Evolutionary conservation across 257 asterid genomes (phyloP), one percentile per base, ranked within the genome.

Genomic region (Solanum infundibuliforme): DNA sequence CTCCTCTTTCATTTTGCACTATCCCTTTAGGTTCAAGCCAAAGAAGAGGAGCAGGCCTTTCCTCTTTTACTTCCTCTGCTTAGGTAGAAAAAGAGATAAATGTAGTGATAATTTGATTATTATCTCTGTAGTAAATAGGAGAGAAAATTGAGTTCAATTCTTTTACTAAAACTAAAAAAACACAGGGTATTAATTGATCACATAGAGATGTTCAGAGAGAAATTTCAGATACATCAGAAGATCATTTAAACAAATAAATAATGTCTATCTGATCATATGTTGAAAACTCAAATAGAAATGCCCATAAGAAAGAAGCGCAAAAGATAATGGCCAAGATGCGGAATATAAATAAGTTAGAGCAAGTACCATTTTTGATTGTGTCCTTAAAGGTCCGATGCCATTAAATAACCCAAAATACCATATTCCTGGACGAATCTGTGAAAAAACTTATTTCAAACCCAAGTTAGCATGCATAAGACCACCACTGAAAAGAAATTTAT

Each of bases 391-490:
- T 69, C 99, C 99, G 12, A 96, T 92, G 91, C 99, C 99, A 43
- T 97, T 96, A 89, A 94, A 97, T 68, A 97, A 86, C 88, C 99
- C 99, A 86, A 97, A 87, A 91, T 94, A 97, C 99, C 98, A 97
- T 75, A 90, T 88, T 88, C 99, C 99, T 60, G 98, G 93, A 91
- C 94, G 91, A 90, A 97, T 96, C 99, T 97, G 96, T 43, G 88
- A 14, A 89, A 65, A 74, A 92, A 46, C 76, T 36, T 48, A 71
- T 36, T 69, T 87, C 73, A 72, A 48, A 65, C 71, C 38, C 86
- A 87, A 68, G 25, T 21, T 32, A 52, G 68, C 62, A 69, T 65
- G 66, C 60, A 27, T 43, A 75, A 35, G 79, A 27, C 69, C 35
- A 60, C 58, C 38, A 31, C 29, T 27, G 36, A 81, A 65, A 43